Conservation (phyloP, 1,284 basidiomycete genomes). For the Uromyces viciae-fabae region DNA sequence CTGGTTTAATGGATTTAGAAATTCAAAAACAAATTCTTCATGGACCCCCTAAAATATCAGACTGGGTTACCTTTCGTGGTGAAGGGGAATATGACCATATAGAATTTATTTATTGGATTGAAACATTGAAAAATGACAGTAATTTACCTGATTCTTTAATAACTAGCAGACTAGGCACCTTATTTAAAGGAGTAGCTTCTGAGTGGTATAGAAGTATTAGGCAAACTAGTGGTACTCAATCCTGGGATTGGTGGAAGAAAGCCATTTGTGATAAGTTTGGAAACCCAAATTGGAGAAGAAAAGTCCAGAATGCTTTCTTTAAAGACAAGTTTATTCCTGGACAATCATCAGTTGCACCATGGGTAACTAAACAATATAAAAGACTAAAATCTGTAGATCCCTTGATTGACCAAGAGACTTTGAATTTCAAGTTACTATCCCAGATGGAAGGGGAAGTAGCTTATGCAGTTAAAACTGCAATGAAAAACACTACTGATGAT, state of each 20-base stretch:
- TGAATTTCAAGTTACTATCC: not conserved
- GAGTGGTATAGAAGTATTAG: not conserved
- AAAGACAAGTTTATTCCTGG: not conserved
- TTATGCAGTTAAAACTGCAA: not conserved
- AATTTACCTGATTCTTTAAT: not conserved
- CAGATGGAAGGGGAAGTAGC: not conserved
- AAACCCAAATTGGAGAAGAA: not conserved
- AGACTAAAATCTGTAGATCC: not conserved
- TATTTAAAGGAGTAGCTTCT: not conserved
- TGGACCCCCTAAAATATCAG: not conserved
- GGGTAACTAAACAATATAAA: conserved; percentile 2
- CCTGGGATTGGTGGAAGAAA: not conserved
- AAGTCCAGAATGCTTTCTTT: not conserved
- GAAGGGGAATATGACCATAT: conserved; percentile 10
- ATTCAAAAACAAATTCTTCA: no score
- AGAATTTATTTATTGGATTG: not conserved
- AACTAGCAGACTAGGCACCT: not conserved
- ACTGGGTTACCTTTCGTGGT: not conserved
- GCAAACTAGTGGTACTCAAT: not conserved
- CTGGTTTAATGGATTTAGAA: no score
- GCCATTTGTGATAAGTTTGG: not conserved
- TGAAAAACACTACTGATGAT: not conserved
- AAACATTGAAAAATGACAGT: not conserved
- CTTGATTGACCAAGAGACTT: not conserved
- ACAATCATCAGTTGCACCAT: not conserved